Evolutionary conservation across 371 early-diverging fungal species (phyloP).

Genomic region (Lichtheimia ramosa): DNA sequence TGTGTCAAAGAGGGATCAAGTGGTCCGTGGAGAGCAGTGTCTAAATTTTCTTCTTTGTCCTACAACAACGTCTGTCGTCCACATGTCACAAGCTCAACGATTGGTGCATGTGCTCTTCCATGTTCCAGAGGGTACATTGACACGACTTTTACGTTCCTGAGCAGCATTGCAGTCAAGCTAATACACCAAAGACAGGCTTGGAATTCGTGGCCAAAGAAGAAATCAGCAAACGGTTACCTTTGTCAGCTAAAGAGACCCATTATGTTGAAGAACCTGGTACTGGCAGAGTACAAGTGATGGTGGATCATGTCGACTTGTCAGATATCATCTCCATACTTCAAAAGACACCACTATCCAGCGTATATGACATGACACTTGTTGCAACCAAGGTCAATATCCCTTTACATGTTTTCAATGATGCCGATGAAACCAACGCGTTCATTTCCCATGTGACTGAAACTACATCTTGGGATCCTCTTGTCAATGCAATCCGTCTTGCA

Average conservation of each 20-base stretch:
- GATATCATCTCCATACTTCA: slow-evolving; percentile 9
- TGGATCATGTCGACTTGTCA: not conserved
- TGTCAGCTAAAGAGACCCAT: not conserved
- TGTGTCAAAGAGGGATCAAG: too few relatives aligned
- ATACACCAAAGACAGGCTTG: slow-evolving; percentile 18
- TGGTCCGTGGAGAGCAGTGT: too few relatives aligned
- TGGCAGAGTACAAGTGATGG: slow-evolving; percentile 27
- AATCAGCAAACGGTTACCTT: slow-evolving; percentile 15
- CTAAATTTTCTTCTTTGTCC: too few relatives aligned
- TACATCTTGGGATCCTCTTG: slow-evolving; percentile 17
- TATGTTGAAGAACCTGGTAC: slow-evolving; percentile 22
- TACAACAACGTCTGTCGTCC: not conserved
- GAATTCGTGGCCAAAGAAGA: slow-evolving; percentile 27
- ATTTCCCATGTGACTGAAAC: slow-evolving; percentile 15
- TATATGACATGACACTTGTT: slow-evolving; percentile 23
- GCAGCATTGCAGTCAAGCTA: not conserved
- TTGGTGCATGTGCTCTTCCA: slow-evolving; percentile 25
- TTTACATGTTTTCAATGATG: slow-evolving; percentile 12
- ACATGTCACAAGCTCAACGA: not conserved
- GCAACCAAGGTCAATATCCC: slow-evolving; percentile 24
- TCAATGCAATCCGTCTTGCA: not conserved
- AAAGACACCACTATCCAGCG: slow-evolving; percentile 15
- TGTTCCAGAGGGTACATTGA: slow-evolving; percentile 26
- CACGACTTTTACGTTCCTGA: not conserved
- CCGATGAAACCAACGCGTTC: slow-evolving; percentile 20